Base-by-base conservation (phyloP, 2,329 filamentous ascomycete species). In the Cladosporium oxysporum region DNA sequence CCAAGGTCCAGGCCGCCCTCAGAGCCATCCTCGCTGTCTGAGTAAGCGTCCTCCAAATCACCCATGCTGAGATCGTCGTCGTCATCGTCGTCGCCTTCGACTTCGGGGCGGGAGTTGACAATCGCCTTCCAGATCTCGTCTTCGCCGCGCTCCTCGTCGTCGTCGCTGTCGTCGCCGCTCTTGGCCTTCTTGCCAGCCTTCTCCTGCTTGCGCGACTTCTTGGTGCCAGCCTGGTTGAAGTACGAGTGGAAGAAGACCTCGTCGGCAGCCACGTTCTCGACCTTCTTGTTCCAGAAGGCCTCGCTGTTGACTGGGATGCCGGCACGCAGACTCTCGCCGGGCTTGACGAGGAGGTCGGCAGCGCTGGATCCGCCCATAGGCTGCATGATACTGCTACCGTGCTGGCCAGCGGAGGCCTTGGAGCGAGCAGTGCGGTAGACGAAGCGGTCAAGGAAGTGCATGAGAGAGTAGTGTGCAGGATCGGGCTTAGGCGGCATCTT, bases 201-300 rank as follows among this genome's bases (percentile, higher is more conserved):
- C 79, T 85, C 86, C 72, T 84, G 84, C 72, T 83, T 84, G 68
- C 77, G 77, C 73, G 85, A 83, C 71, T 84, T 83, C 71, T 83
- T 80, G 69, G 83, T 84, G 58, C 83, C 85, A 12, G 82, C 80
- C 75, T 90, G 86, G 65, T 87, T 89, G 80, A 99, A 99, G 86
- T 99, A 99, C 71, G 92, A 89, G 79, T 99, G 95, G 87, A 99
- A 99, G 87, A 99, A 99, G 47, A 93, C 91, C 76, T 99, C 95
- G 70, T 99, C 93, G 0, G 89, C 92, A 3, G 91, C 89, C 53
- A 99, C 90, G 63, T 98, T 89, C 69, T 92, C 89, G n/a, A 86
- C 84, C 81, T 92, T 93, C 86, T 92, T 92, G 74, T 89, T 90
- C 92, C 93, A 97, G 83, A 99, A 99, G 3, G 87, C 83, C 69